Evolutionary conservation across 805 yeast species (phyloP).

Genomic region (Zygotorulaspora danielsina): DNA sequence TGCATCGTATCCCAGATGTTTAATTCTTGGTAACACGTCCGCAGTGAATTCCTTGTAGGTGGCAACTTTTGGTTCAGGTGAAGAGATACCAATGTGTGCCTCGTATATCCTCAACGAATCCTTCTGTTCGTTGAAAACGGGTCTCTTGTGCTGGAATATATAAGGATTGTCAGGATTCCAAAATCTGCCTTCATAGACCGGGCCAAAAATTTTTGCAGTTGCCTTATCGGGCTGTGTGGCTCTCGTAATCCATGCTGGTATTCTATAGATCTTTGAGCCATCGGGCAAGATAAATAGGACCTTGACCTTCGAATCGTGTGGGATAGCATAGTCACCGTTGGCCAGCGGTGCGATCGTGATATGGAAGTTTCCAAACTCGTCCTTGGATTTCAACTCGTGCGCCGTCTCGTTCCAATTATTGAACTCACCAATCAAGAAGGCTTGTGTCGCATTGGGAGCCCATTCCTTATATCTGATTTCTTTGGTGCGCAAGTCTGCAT

Average conservation of each 20-base stretch:
- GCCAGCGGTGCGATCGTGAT: slow-evolving; percentile 51
- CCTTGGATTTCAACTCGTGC: slow-evolving; percentile 50
- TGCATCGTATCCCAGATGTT: slow-evolving; percentile 82
- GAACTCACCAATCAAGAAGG: slow-evolving; percentile 87
- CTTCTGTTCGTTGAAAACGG: slow-evolving; percentile 43
- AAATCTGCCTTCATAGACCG: slow-evolving; percentile 76
- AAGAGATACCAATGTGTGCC: slow-evolving; percentile 92
- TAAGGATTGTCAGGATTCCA: slow-evolving; percentile 78
- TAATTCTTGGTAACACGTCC: slow-evolving; percentile 78
- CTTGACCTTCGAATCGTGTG: slow-evolving; percentile 77
- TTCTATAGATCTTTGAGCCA: slow-evolving; percentile 69
- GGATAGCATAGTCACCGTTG: slow-evolving; percentile 51
- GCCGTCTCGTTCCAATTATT: slow-evolving; percentile 68
- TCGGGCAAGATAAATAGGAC: slow-evolving; percentile 58
- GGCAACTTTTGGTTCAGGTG: slow-evolving; percentile 83
- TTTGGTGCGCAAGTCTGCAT: slow-evolving; percentile 49
- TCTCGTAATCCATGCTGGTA: slow-evolving; percentile 85
- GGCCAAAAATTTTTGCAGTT: slow-evolving; percentile 38
- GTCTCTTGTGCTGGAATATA: slow-evolving; percentile 60
- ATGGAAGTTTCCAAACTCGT: slow-evolving; percentile 68
- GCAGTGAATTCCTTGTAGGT: slow-evolving; percentile 79
- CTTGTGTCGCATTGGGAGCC: slow-evolving; percentile 80
- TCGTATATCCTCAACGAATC: slow-evolving; percentile 74
- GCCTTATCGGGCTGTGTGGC: slow-evolving; percentile 72
- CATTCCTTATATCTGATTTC: slow-evolving; percentile 70